Evolutionary conservation across 306 rosid genomes (phyloP), one percentile per base, ranked within the genome.

Genomic region (Gynostemma pentaphyllum): DNA sequence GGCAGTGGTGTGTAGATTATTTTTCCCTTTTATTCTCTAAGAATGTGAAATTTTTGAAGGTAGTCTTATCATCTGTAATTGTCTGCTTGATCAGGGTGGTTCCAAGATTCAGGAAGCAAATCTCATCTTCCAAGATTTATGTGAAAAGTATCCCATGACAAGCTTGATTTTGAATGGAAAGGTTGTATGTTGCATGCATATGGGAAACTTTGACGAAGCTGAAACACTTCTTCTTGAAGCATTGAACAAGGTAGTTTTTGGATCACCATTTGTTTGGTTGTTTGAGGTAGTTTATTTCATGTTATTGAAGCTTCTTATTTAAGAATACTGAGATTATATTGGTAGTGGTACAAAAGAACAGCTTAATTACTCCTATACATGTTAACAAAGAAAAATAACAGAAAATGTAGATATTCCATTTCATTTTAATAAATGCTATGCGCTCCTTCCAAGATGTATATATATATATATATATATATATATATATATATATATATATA

Each of bases 131-230:
- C 97, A 94, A 70, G 99, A 94, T 78, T 80, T 94, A 86, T 94
- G 97, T 51, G 99, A 94, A 85, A 88, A 90, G 72, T 94, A 85
- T 84, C 95, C 78, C 67, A 71, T 83, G 62, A 94, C 99, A 21
- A 88, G 90, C 73, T 78, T 94, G 90, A 85, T 94, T 61, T 76
- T 88, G 78, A 94, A 94, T 73, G 99, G 97, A 51, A 94, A 85
- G 80, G 99, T 97, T 54, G 97, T 94, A 69, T 94, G 94, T 81
- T 94, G 99, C 78, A 86, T 94, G 82, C 99, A 86, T 76, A 94
- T 94, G 99, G 95, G 95, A 13, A 94, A 86, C 80, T 94, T 94
- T 76, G 97, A 94, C 39, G 99, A 94, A 76, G 99, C 99, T 15
- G 97, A 88, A 77, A 82, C 89, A 23, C 86, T 94, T 57, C 81